Base-by-base conservation (phyloP, 805 yeast species). In the Jamesozyma gamospora region DNA sequence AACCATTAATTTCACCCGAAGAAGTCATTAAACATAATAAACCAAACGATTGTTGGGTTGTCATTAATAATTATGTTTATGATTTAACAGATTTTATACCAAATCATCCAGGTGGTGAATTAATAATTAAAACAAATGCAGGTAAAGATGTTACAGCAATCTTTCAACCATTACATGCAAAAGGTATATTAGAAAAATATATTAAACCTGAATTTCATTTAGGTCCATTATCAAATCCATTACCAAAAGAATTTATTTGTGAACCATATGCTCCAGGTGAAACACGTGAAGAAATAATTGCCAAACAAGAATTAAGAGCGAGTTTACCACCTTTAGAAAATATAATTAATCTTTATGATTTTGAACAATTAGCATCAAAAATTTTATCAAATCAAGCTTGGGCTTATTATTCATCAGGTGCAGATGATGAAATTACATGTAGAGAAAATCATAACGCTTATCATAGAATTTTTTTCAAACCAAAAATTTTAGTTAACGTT, bases 371-470 rank as follows among this genome's bases (percentile, higher is more conserved):
- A 34, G 96, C 97, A 3, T 71, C 85, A 37, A 73, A 78, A 43
- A 81, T 84, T 27, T 67, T 90, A 69, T 73, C 84, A 25, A 77
- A 75, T 40, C 72, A 74, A 26, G 96, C 92, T 0, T 84, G 96
- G 94, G 92, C 92, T 12, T 90, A 90, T 62, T 90, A 87, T 58
- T 81, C 94, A 4, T 76, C 87, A 28, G 97, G 90, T 9, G 73
- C 95, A 14, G 96, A 90, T 61, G 97, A 90, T 60, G 97, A 90
- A 64, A 75, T 90, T 49, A 74, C 95, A 2, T 58, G 83, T 53
- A 73, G 97, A 50, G 96, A 88, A 55, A 90, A 90, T 64, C 96
- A 87, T 59, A 71, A 77, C 38, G 94, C 95, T 3, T 90, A 75
- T 64, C 95, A 85, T 55, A 68, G 95, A 25, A 75, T 88, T 38